Base-by-base conservation (phyloP, 805 yeast species). In the Wickerhamiella vanderwaltii region DNA sequence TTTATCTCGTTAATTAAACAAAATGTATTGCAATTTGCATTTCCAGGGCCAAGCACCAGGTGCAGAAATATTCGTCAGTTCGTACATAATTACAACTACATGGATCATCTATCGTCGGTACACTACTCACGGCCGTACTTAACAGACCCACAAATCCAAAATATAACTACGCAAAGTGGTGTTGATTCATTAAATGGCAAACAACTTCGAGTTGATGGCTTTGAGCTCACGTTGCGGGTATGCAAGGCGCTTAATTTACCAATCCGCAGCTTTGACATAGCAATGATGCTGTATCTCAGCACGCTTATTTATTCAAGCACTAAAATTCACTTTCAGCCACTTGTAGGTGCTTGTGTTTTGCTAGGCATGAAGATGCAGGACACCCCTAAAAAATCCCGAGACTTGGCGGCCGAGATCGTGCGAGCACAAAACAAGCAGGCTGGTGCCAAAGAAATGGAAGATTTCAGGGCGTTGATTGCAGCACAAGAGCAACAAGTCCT, bases 341-440 rank as follows among this genome's bases (percentile, higher is more conserved):
- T 47, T 3, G 40, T 43, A 19, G 44, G 48, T 23, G 70, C 88
- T 7, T 71, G 85, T 41, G 56, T 86, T 6, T 71, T 81, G 44
- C 63, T 83, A 12, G 80, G 94, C 2, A 65, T 78, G 32, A 84
- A 86, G 57, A 75, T 77, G 48, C 93, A 83, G 53, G 95, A 86
- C 54, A 82, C 86, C 31, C 77, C 85, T 31, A 85, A 84, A 56
- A 80, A 80, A 33, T 26, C 35, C 15, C 40, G 39, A 15, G 40
- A 29, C 6, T 9, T 41, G 16, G 29, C 44, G 3, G 29, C 24
- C 13, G 31, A 33, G 4, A n/a, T 25, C 9, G 32, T 40, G n/a
- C 15, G n/a, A n/a, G 17, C 12, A 9, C 24, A 7, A 15, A 26
- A 35, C 5, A 23, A 20, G 31, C 28, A 39, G n/a, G 16, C n/a